Base-by-base conservation (phyloP, 306 rosid species). In the Sicyos baderoa region DNA sequence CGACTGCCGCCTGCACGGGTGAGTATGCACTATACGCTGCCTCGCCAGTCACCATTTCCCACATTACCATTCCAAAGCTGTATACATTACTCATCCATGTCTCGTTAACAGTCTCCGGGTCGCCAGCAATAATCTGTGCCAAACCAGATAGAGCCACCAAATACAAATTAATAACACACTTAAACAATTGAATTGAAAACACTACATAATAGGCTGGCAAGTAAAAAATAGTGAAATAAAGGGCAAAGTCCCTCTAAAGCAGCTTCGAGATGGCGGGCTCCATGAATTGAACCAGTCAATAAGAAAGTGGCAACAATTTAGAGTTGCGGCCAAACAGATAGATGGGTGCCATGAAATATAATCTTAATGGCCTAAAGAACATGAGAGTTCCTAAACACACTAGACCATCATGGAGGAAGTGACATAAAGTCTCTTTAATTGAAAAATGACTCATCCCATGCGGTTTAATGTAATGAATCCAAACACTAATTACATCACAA, bases 41-140 rank as follows among this genome's bases (percentile, higher is more conserved):
- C 70, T 93, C 99, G n/a, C 99, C 91, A 2, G 88, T 79, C 71
- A 93, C 90, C 91, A 93, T 88, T 76, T 93, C 99, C 99, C 99
- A 93, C 37, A 93, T 78, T 37, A 93, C 76, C 99, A 93, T 93
- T 55, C 99, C 99, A 18, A 81, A 93, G 76, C 99, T 93, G 62
- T 93, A 93, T 69, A 85, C 96, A 10, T 93, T 93, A 62, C 99
- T 90, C 97, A 85, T 88, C 86, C 94, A 88, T 49, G 97, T 85
- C 90, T 90, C 97, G 6, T 79, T 78, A 23, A 90, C 99, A 71
- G 85, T 81, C 84, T 93, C 97, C 0, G 99, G 97, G 72, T 93
- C 99, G 59, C 99, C 91, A 14, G 99, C 99, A 60, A 93, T 93
- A 77, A 90, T 90, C 97, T 93, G 86, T 54, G 74, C 42, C 23